Percentiles rank a stretch among this genome's conserved stretches.
These are phyloP conservation scores for Irpex lacteus DNA, from an alignment of 1,284 basidiomycete species.

Conservation along the genomic window DNA sequence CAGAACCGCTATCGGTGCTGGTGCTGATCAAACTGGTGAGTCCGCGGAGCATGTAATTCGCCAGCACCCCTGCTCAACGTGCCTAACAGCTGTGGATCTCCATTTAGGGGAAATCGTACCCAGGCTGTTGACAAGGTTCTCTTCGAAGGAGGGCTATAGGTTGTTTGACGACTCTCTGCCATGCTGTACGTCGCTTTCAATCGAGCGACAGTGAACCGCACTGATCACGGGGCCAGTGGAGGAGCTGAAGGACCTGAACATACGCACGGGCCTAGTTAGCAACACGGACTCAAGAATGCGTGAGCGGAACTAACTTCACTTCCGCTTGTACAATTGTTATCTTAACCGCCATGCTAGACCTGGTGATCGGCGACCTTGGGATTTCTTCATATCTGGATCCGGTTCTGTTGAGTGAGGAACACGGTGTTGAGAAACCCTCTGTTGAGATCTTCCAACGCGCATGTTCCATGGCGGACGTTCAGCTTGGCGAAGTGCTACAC, in stretches of 20 bases:
- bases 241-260: slow-evolving; percentile 39
- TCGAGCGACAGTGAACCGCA: background rate
- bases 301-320: slow-evolving; percentile 30
- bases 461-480: slow-evolving; percentile 27
- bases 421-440: slow-evolving; percentile 66
- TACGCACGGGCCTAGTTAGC: slow-evolving; percentile 61
- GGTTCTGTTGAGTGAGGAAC: slow-evolving; percentile 62
- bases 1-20: slow-evolving; percentile 69
- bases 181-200: slow-evolving; percentile 43
- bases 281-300: slow-evolving; percentile 71
- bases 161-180: slow-evolving; percentile 62
- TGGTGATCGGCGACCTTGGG: slow-evolving; percentile 57
- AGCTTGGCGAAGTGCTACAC: slow-evolving; percentile 51
- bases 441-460: slow-evolving; percentile 53
- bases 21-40: slow-evolving; percentile 55
- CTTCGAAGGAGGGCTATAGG: slow-evolving; percentile 66
- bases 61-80: background rate
- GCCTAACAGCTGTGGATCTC: slow-evolving; percentile 44
- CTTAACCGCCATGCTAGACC: slow-evolving; percentile 23
- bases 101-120: slow-evolving; percentile 52
- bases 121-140: slow-evolving; percentile 59
- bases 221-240: slow-evolving; percentile 37
- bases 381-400: slow-evolving; percentile 47
- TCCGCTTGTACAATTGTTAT: background rate
- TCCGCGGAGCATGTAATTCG: slow-evolving; percentile 7